Evolutionary conservation across 2,329 filamentous ascomycete species (phyloP).

Genomic region (Botryotinia calthae): DNA sequence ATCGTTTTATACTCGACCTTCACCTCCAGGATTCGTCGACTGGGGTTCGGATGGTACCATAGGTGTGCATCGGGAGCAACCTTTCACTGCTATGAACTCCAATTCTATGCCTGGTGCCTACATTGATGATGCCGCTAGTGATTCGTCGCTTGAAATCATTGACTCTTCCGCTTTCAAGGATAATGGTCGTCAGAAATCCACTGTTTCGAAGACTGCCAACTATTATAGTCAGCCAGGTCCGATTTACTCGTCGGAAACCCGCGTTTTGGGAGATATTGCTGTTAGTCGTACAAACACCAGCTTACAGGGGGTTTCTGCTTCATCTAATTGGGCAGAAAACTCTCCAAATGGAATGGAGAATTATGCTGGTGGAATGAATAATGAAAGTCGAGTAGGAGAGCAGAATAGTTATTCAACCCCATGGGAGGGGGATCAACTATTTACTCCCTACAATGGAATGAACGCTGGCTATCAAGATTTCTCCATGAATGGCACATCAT

Average conservation of each 20-base stretch:
- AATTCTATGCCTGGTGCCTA: slow-evolving; percentile 27
- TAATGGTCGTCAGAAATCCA: slow-evolving; percentile 28
- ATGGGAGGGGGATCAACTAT: not conserved
- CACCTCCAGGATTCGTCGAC: not conserved
- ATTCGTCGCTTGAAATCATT: slow-evolving; percentile 39
- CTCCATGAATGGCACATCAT: not conserved
- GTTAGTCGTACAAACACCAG: slow-evolving; percentile 6
- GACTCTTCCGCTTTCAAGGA: slow-evolving; percentile 32
- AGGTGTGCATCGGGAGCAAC: not conserved
- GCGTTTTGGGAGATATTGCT: slow-evolving; percentile 24
- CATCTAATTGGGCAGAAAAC: slow-evolving; percentile 25
- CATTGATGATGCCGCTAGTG: slow-evolving; percentile 30
- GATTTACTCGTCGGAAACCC: slow-evolving; percentile 22
- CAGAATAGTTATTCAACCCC: not conserved
- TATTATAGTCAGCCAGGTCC: not conserved
- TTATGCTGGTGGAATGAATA: not conserved
- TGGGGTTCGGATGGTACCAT: not conserved
- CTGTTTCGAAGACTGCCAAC: not conserved
- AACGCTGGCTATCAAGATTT: not conserved
- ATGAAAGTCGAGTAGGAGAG: not conserved
- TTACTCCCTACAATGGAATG: not conserved
- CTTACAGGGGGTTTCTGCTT: slow-evolving; percentile 32
- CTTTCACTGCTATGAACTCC: slow-evolving; percentile 8
- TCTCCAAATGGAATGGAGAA: not conserved
- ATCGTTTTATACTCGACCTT: not conserved